Conservation (phyloP, 2,329 filamentous ascomycete species). For the Orbilia oligospora region DNA sequence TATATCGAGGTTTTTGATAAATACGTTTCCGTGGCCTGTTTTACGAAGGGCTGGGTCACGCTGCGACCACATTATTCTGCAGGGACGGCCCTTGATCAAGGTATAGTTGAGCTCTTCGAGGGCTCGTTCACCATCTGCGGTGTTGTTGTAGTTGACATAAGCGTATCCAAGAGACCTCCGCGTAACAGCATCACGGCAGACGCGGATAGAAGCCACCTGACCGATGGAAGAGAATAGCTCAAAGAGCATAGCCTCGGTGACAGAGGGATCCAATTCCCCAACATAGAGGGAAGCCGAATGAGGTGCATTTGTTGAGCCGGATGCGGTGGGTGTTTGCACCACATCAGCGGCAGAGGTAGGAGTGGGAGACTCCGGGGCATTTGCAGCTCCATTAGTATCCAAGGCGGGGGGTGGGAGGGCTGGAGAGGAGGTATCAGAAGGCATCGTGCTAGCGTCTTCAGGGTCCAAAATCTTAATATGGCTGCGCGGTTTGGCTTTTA, state of each 20-base stretch:
- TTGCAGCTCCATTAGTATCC: constrained; percentile 79
- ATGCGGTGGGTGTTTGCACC: constrained; percentile 73
- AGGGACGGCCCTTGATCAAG: constrained; percentile 97
- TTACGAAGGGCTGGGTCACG: constrained; percentile 98
- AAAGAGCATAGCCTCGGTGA: constrained; percentile 99
- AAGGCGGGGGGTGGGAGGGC: constrained; percentile 78
- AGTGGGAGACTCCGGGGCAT: constrained; percentile 72
- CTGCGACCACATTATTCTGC: constrained; percentile 99
- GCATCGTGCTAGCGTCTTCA: constrained; percentile 70
- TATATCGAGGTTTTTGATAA: constrained; percentile 99
- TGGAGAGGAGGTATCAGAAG: constrained; percentile 73
- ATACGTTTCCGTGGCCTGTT: constrained; percentile 98
- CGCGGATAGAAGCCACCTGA: constrained; percentile 98
- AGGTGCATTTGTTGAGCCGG: constrained; percentile 75
- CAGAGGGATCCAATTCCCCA: constrained; percentile 95
- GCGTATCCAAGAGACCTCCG: constrained; percentile 98
- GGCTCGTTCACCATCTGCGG: constrained; percentile 94
- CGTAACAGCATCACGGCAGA: constrained; percentile 98
- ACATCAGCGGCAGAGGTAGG: constrained; percentile 73
- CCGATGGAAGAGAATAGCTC: constrained; percentile 99
- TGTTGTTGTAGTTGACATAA: constrained; percentile 99
- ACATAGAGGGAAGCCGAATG: constrained; percentile 98
- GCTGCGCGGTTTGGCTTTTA: not conserved
- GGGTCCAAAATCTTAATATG: constrained; percentile 3
- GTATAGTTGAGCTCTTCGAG: constrained; percentile 99